Evolutionary conservation across 208 protist genomes (phyloP).

Genomic region (Leptomonas pyrrhocoris): DNA sequence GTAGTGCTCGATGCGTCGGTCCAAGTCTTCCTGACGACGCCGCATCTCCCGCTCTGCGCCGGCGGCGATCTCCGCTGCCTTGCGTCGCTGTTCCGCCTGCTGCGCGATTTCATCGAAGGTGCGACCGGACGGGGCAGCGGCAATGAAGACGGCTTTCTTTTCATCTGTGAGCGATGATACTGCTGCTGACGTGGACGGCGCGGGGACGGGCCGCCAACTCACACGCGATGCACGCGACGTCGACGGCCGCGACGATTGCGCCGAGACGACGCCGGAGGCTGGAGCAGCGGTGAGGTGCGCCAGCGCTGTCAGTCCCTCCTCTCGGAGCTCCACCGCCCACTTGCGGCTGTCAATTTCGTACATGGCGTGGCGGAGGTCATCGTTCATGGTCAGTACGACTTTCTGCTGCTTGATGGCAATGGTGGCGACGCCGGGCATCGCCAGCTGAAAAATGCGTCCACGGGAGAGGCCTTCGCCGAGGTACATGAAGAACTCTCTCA

Average conservation of each 20-base stretch:
- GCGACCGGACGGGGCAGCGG: slow-evolving; percentile 63
- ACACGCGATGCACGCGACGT: slow-evolving; percentile 26
- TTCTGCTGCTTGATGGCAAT: slow-evolving; percentile 72
- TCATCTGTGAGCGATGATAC: neutral
- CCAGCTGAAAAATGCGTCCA: slow-evolving; percentile 65
- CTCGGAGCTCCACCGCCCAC: slow-evolving; percentile 67
- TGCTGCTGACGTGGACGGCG: neutral
- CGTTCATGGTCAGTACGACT: slow-evolving; percentile 48
- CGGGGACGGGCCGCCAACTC: slow-evolving; percentile 25
- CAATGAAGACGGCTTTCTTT: slow-evolving; percentile 58
- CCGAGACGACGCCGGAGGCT: slow-evolving; percentile 18
- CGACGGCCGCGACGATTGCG: slow-evolving; percentile 41
- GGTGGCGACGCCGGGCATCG: slow-evolving; percentile 64
- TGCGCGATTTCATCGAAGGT: slow-evolving; percentile 82
- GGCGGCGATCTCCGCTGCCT: slow-evolving; percentile 23
- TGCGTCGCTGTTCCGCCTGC: slow-evolving; percentile 47
- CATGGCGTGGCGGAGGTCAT: slow-evolving; percentile 58
- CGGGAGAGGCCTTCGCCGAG: slow-evolving; percentile 80
- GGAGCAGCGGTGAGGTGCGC: slow-evolving; percentile 13
- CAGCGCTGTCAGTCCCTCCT: slow-evolving; percentile 32
- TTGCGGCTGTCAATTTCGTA: slow-evolving; percentile 76
- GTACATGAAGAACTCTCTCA: slow-evolving; percentile 86
- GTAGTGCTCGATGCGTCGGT: slow-evolving; percentile 29
- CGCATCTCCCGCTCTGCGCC: slow-evolving; percentile 18
- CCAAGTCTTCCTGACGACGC: slow-evolving; percentile 27